Base-by-base conservation (phyloP, 164 flowering plant species). In the Nelumbo lutea region DNA sequence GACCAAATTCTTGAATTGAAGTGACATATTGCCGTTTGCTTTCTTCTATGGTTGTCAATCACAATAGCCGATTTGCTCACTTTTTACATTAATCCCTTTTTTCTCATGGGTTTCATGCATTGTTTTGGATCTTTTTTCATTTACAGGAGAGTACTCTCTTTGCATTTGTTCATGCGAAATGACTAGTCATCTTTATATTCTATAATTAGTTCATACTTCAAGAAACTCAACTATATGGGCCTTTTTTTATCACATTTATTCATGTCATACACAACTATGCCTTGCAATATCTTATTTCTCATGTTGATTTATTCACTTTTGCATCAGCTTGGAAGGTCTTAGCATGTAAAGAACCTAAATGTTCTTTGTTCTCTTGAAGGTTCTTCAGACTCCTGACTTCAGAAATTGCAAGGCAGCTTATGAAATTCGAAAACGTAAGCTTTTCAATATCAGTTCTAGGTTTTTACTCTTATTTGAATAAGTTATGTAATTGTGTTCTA, bases 401-500 rank as follows among this genome's bases (percentile, higher is more conserved):
- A 82, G 68, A 41, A 79, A 80, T 55, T 83, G 88, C 81, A 79
- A 83, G 76, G 90, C 88, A 27, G 87, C 91, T 58, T 50, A 60
- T 62, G 90, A 87, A 73, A 84, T 87, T 72, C 80, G 67, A 72
- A 80, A 84, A 81, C 68, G 98, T 90, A 83, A 81, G 93, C 43
- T 77, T 57, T 45, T 68, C 11, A 38, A 42, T n/a, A 41, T 68
- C 41, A 46, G 47, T 40, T 52, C 44, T 42, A 42, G 46, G 39
- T 27, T 27, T 27, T 27, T 27, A 27, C 27, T 27, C 27, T 27
- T 27, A 27, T 27, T 27, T 27, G 27, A 27, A 27, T 27, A 27
- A 27, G 27, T 27, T 27, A 27, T 27, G 27, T 27, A 56, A 8
- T 3, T 51, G 41, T 59, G 53, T 51, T 5, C 9, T 14, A 10